Evolutionary conservation across 2,329 filamentous ascomycete species (phyloP), one percentile per base, ranked within the genome.

Genomic region (Xylaria arbuscula): DNA sequence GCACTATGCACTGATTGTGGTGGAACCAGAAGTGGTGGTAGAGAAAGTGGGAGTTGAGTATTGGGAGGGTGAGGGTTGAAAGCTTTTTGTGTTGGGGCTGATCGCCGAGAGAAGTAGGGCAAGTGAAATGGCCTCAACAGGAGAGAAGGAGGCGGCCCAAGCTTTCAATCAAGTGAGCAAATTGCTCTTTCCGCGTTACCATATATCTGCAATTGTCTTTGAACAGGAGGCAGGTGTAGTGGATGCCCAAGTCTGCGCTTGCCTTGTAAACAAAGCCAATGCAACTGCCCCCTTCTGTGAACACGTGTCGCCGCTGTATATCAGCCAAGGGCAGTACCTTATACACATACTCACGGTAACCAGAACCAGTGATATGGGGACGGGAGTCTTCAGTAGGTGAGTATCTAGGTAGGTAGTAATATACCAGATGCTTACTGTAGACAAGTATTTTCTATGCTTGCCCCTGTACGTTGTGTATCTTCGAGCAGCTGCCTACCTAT

Each of bases 11-110:
- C 32, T 40, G 47, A 66, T 66, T 8, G 58, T 57, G 19, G 38
- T 64, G 48, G 57, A 56, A 60, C 24, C 28, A 38, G 42, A 36
- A 47, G 57, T 24, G n/a, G 53, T 58, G 51, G 54, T 17, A 59
- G 57, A 65, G 59, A 62, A 63, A 61, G 61, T 36, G 53, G 50
- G 51, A 53, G 42, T 66, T 13, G 38, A 54, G 34, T 36, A 32
- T 28, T 42, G 47, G 58, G 62, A 34, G 50, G 50, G n/a, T 50
- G 62, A 58, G 17, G 45, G 51, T 51, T 28, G 28, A 28, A 40
- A 36, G 34, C 32, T 36, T 50, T 66, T 48, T 45, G n/a, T n/a
- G 62, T 42, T 45, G 62, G 24, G 53, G 3, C 45, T 11, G 45
- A 36, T 53, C 45, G 34, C 40, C 56, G 36, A 15, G 17, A 55